Evolutionary conservation across 352 stramenopile genomes (phyloP).

Genomic region (Globisporangium polare): DNA sequence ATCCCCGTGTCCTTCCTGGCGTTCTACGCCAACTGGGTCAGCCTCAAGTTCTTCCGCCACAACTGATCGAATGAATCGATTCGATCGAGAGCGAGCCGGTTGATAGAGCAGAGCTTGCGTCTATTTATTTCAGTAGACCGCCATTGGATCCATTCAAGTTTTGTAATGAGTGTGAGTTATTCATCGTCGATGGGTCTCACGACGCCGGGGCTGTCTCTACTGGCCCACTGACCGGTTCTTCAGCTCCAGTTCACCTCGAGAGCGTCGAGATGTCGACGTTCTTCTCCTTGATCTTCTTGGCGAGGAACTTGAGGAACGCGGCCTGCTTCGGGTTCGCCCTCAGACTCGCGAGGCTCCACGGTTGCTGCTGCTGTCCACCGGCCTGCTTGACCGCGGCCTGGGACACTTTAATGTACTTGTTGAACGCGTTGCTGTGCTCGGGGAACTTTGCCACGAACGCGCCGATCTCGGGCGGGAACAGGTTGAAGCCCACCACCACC

Average conservation of each 20-base stretch:
- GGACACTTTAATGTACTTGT: slow-evolving; percentile 69
- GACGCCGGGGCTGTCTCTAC: neutral
- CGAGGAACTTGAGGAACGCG: slow-evolving; percentile 58
- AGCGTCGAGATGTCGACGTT: slow-evolving; percentile 7
- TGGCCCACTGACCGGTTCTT: neutral
- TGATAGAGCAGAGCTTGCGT: neutral
- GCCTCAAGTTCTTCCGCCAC: slow-evolving; percentile 85
- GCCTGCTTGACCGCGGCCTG: slow-evolving; percentile 52
- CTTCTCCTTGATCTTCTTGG: slow-evolving; percentile 56
- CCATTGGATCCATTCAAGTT: neutral
- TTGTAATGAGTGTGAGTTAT: neutral
- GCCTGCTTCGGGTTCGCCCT: slow-evolving; percentile 58
- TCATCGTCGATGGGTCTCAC: neutral
- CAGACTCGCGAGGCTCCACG: slow-evolving; percentile 53
- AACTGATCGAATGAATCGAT: slow-evolving; percentile 33
- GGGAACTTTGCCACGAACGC: slow-evolving; percentile 54
- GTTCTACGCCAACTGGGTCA: slow-evolving; percentile 82
- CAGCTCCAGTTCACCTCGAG: neutral
- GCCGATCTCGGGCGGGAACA: slow-evolving; percentile 67
- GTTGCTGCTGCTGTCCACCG: slow-evolving; percentile 11
- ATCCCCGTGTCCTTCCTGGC: slow-evolving; percentile 73
- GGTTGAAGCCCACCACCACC: slow-evolving; percentile 74
- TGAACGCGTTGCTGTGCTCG: slow-evolving; percentile 67
- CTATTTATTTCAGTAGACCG: neutral
- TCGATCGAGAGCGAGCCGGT: neutral